Base-by-base conservation (phyloP, 1,284 basidiomycete genomes). In the Hymenochaete sp. region DNA sequence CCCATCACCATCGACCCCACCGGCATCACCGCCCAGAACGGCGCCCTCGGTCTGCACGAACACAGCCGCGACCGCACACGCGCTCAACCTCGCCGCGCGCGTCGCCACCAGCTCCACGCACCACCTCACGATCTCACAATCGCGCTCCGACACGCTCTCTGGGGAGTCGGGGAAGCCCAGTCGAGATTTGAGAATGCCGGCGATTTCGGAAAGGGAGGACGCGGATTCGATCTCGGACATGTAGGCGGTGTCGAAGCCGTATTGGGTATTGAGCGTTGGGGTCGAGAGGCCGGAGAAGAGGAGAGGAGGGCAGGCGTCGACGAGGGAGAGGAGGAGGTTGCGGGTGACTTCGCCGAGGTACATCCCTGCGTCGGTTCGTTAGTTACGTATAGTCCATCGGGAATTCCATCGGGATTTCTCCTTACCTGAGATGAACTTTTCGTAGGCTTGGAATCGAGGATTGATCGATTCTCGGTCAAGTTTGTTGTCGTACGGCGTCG, bases 341-440 rank as follows among this genome's bases (percentile, higher is more conserved):
- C 95, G 83, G 16, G 84, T 77, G 53, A 98, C 79, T 66, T 98
- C 95, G 48, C 95, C 95, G 31, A 98, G 79, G 65, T 98, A 98
- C 93, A 98, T 98, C 50, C 96, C 96, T n/a, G n/a, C n/a, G n/a
- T n/a, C n/a, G n/a, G n/a, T n/a, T n/a, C n/a, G n/a, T n/a, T n/a
- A n/a, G n/a, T n/a, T n/a, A n/a, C n/a, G n/a, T n/a, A n/a, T n/a
- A n/a, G n/a, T n/a, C n/a, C n/a, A n/a, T n/a, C n/a, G n/a, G n/a
- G n/a, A n/a, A n/a, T n/a, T n/a, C n/a, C n/a, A n/a, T n/a, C n/a
- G n/a, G n/a, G n/a, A n/a, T n/a, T n/a, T n/a, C n/a, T n/a, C n/a
- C n/a, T n/a, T n/a, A n/a, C n/a, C n/a, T 2, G 92, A 96, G 54
- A 98, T 89, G 70, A 97, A 92, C 70, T 98, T 98, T 65, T 98